Conservation (phyloP, 1,139 yeast genomes). For the Geotrichum aggregatum region DNA sequence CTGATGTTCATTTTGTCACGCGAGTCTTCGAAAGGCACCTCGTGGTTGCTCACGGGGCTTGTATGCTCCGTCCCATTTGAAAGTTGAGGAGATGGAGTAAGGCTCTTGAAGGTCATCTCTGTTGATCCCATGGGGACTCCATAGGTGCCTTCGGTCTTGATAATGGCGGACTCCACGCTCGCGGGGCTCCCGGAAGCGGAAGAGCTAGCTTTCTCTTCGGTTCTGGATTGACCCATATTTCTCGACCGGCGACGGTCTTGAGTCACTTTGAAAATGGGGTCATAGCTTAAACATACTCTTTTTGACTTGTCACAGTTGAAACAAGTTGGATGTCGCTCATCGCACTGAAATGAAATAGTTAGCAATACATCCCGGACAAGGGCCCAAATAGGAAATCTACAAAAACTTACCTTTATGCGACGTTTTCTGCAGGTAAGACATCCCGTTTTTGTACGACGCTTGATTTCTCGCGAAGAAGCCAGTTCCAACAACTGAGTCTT, state of each 20-base stretch:
- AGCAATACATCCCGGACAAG: background rate
- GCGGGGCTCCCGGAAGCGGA: background rate
- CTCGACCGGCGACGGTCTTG: constrained; percentile 23
- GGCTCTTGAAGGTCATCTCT: background rate
- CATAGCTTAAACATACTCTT: constrained; percentile 70
- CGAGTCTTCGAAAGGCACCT: background rate
- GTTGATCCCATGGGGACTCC: constrained; percentile 5
- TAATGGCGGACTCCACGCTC: background rate
- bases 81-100: background rate
- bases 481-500: constrained; percentile 7
- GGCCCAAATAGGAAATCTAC: background rate
- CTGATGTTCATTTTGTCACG: constrained; percentile 30
- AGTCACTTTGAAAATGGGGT: constrained; percentile 34
- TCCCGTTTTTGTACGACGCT: constrained; percentile 63
- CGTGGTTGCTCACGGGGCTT: constrained; percentile 2
- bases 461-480: constrained; percentile 29
- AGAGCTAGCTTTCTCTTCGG: background rate
- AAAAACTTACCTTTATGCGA: constrained; percentile 43
- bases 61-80: constrained; percentile 5
- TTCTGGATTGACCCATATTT: background rate
- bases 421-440: constrained; percentile 70
- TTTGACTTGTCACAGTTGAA: constrained; percentile 67
- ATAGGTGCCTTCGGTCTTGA: background rate
- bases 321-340: constrained; percentile 70
- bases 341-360: constrained; percentile 45